Conservation (phyloP, 2,329 filamentous ascomycete species). For the Epichloe coenophiala region DNA sequence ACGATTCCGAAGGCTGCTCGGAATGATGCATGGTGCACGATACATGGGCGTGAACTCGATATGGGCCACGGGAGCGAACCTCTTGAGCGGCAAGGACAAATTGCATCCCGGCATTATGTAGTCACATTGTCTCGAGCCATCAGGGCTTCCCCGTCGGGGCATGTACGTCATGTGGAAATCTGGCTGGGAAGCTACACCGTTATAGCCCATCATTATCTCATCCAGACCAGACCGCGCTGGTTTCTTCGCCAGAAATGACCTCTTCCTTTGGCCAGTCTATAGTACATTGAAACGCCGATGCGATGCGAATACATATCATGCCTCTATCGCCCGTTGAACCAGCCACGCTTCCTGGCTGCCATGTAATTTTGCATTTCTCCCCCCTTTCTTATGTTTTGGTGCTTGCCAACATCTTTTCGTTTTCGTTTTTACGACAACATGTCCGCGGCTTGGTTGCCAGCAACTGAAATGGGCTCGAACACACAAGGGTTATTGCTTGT, state of each 20-base stretch:
- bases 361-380: background rate
- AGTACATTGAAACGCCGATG: conserved; percentile 22
- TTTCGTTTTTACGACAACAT: background rate
- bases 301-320: conserved; percentile 11
- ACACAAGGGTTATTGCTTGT: background rate
- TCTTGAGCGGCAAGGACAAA: no score
- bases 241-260: conserved; percentile 4
- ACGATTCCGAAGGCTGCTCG: no score
- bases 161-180: background rate
- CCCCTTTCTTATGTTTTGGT: background rate
- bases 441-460: background rate
- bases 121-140: background rate
- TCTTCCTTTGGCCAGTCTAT: conserved; percentile 10
- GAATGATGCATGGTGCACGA: no score
- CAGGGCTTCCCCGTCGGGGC: background rate
- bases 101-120: no score
- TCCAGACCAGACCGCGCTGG: background rate
- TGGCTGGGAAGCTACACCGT: background rate
- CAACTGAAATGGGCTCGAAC: background rate
- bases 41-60: no score
- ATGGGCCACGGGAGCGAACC: no score
- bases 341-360: background rate
- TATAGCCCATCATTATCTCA: background rate
- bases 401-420: background rate
- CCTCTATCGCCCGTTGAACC: conserved; percentile 4